Evolutionary conservation across 2,329 filamentous ascomycete species (phyloP).

Genomic region (Stachybotrys echinatus): DNA sequence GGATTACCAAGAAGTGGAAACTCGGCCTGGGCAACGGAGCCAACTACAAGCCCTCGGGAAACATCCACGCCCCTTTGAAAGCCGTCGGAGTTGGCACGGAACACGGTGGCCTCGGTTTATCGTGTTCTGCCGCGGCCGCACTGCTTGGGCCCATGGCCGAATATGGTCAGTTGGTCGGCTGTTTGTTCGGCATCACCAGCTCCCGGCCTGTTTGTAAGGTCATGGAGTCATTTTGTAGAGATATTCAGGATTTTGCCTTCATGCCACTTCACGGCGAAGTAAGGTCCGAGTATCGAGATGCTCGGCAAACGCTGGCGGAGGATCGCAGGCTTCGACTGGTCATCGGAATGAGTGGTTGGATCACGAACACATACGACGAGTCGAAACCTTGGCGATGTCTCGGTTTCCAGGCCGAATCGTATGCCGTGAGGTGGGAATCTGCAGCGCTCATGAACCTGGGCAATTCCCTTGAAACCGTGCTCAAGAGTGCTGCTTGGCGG

Average conservation of each 20-base stretch:
- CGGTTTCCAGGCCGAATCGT: conserved; percentile 68
- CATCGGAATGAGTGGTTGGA: conserved; percentile 78
- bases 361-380: conserved; percentile 66
- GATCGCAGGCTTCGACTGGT: conserved; percentile 72
- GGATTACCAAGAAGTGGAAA: conserved; percentile 65
- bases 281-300: conserved; percentile 36
- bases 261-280: conserved; percentile 59
- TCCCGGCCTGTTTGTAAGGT: conserved; percentile 77
- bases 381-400: conserved; percentile 70
- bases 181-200: conserved; percentile 88
- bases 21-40: conserved; percentile 44
- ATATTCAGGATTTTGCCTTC: conserved; percentile 86
- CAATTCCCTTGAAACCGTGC: conserved; percentile 68
- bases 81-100: conserved; percentile 75
- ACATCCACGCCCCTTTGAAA: conserved; percentile 71
- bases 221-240: conserved; percentile 81
- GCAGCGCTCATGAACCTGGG: conserved; percentile 74
- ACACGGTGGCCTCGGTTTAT: conserved; percentile 71
- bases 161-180: conserved; percentile 73
- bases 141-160: conserved; percentile 77
- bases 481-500: conserved; percentile 77
- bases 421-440: conserved; percentile 79
- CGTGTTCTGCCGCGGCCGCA: conserved; percentile 67
- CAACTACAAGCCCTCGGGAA: conserved; percentile 60
- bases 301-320: conserved; percentile 45